Base-by-base conservation (phyloP, 139 green algal species). In the Auxenochlorella protothecoides region DNA sequence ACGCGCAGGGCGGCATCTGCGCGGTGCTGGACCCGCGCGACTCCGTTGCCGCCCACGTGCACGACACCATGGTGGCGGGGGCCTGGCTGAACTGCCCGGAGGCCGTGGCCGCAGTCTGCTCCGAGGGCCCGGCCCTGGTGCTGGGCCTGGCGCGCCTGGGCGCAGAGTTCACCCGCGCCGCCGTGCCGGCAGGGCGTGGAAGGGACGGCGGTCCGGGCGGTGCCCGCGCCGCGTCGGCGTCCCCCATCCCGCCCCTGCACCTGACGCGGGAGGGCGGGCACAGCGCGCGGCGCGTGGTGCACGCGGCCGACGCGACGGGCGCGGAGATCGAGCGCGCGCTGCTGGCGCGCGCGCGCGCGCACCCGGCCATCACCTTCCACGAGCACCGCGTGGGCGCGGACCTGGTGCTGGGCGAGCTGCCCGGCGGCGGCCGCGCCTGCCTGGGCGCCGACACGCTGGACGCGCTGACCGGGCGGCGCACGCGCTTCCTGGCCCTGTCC, bases 211-310 rank as follows among this genome's bases (percentile, higher is more conserved):
- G 27, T 44, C 27, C 27, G 27, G 27, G 27, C 27, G 27, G 27
- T 1, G 27, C 27, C 27, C 27, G 27, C 27, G 27, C 27, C 27
- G 27, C 27, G 27, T 44, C 27, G 27, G 27, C 27, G 27, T 44
- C 27, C 27, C 27, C 27, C 27, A 0, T 44, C 27, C 27, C 27
- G 27, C 27, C n/a, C 52, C 82, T 99, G 70, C 95, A 98, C 85
- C 87, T 99, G 15, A 95, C 89, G 3, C 86, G 89, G 12, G 94
- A 99, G 83, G 94, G 94, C 11, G 94, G 94, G 7, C 94, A 99
- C 84, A 92, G 77, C 68, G 81, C 91, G 67, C 81, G 91, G 9
- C 89, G 94, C 65, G 92, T 99, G 16, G 95, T 98, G 59, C 95
- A 99, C 75, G 92, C 93, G 5, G 91, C 90, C 2, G 94, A 98